Evolutionary conservation across 2,329 filamentous ascomycete species (phyloP), one percentile per base, ranked within the genome.

Genomic region (Fusarium penzigii): DNA sequence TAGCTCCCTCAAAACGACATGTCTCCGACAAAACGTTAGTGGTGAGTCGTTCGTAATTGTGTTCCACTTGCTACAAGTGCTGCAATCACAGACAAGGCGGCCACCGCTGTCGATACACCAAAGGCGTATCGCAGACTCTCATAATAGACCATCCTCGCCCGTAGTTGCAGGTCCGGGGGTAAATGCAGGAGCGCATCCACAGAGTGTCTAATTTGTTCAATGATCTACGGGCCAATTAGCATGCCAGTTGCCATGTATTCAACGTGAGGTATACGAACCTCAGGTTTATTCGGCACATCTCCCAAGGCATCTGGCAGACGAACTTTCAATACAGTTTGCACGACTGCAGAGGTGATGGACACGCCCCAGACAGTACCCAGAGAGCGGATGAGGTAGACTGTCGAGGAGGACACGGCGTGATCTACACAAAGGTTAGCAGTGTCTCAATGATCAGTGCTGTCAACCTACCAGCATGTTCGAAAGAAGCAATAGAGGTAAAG

Each of bases 281-380:
- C 77, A 70, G 75, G 77, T 76, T 83, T 85, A 58, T 85, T 74
- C 54, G 79, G 74, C 65, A 85, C 71, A 65, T 76, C 78, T 63
- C 71, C 75, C 67, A 87, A 70, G 58, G 77, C 82, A 54, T 72
- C 69, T 6, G 79, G 78, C 25, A 87, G 73, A 54, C 76, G 74
- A 59, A 76, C 70, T 59, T 75, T 81, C 57, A 87, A 74, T 49
- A 79, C 81, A 51, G 82, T 87, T 68, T 87, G 84, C 34, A 85
- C 75, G 42, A 87, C 83, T 7, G 83, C 78, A 9, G 83, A 84
- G 0, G 82, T 82, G 36, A 83, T 72, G 1, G 84, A 83, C 2
- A 87, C 84, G 10, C 84, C 84, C 78, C 82, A 87, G 14, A 87
- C 83, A 0, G 78, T 81, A 2, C 84, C 84, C 3, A 87, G 70